Percentiles rank a stretch among this genome's conserved stretches.
phyloP scores from a whole-genome alignment of 805 yeast genomes.

The Yarrowia divulgata region DNA sequence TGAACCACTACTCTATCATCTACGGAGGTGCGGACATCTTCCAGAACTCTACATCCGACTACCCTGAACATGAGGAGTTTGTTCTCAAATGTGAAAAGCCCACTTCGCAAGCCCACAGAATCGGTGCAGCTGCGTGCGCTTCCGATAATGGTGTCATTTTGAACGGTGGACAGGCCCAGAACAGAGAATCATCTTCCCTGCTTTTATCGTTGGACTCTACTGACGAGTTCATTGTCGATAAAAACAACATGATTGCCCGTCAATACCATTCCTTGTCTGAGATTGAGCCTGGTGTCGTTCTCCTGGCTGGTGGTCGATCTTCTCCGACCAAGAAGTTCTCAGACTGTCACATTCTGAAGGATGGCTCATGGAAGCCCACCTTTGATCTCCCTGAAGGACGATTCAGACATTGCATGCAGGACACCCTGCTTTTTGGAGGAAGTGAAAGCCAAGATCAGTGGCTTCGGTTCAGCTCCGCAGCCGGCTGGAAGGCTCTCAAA shows the following conservation, averaged over 20 bases:
- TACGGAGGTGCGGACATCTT: slow-evolving; percentile 63
- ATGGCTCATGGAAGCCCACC: slow-evolving; percentile 54
- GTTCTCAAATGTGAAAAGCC: slow-evolving; percentile 6
- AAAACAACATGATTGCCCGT: slow-evolving; percentile 52
- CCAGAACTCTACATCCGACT: not conserved
- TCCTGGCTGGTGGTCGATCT: slow-evolving; percentile 72
- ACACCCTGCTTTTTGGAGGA: slow-evolving; percentile 27
- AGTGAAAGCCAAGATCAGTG: slow-evolving; percentile 24
- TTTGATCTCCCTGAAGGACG: slow-evolving; percentile 51
- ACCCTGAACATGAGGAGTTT: slow-evolving; percentile 17
- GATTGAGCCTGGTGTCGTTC: slow-evolving; percentile 46
- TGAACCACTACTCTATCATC: slow-evolving; percentile 74
- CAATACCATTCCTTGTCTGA: slow-evolving; percentile 64
- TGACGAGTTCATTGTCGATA: slow-evolving; percentile 13
- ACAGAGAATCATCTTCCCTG: slow-evolving; percentile 42
- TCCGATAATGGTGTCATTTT: slow-evolving; percentile 43
- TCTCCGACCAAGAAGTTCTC: slow-evolving; percentile 60
- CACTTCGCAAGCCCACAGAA: slow-evolving; percentile 47
- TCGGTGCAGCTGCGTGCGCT: slow-evolving; percentile 54
- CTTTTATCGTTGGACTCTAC: slow-evolving; percentile 35
- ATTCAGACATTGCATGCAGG: slow-evolving; percentile 20
- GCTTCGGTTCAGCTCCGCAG: not conserved
- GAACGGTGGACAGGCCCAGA: slow-evolving; percentile 51
- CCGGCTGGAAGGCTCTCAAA: slow-evolving; percentile 27
- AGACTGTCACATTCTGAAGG: slow-evolving; percentile 55